These are phyloP conservation scores for Lactuca sativa DNA, from an alignment of 129 eudicot genomes.

Conservation along the genomic window DNA sequence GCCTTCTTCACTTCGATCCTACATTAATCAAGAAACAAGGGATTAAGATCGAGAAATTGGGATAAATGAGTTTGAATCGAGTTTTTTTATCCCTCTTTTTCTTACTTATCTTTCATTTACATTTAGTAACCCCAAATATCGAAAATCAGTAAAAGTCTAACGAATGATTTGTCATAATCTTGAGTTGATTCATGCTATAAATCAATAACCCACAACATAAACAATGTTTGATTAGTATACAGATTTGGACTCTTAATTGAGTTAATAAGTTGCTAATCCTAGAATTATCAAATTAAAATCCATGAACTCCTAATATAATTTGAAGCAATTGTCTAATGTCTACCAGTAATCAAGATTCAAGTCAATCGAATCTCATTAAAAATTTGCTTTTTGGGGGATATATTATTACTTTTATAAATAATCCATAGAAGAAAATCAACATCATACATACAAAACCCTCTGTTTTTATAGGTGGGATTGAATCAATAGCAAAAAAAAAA, in stretches of 20 bases:
- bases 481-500: not conserved
- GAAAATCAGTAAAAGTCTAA: not conserved
- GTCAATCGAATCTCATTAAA: slow-evolving; percentile 10
- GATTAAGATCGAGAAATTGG: slow-evolving; percentile 8
- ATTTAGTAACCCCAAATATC: slow-evolving; percentile 4
- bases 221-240: slow-evolving; percentile 10
- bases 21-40: slow-evolving; percentile 19
- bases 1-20: slow-evolving; percentile 43
- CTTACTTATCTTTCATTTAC: not conserved
- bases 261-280: slow-evolving; percentile 12
- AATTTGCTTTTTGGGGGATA: not conserved
- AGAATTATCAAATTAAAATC: not conserved
- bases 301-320: slow-evolving; percentile 8
- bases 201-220: slow-evolving; percentile 10
- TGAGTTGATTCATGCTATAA: not conserved
- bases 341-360: not conserved
- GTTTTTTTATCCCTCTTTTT: not conserved
- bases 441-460: slow-evolving; percentile 10
- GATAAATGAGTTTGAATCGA: slow-evolving; percentile 5
- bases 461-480: not conserved
- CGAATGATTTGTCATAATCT: not conserved
- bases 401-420: not conserved
- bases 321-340: not conserved
- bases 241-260: slow-evolving; percentile 9
- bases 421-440: not conserved